A percentile compares a stretch with the other conserved stretches of the same genome.
Conservation (phyloP, 1,284 basidiomycete genomes). For the Ustilago curta region DNA sequence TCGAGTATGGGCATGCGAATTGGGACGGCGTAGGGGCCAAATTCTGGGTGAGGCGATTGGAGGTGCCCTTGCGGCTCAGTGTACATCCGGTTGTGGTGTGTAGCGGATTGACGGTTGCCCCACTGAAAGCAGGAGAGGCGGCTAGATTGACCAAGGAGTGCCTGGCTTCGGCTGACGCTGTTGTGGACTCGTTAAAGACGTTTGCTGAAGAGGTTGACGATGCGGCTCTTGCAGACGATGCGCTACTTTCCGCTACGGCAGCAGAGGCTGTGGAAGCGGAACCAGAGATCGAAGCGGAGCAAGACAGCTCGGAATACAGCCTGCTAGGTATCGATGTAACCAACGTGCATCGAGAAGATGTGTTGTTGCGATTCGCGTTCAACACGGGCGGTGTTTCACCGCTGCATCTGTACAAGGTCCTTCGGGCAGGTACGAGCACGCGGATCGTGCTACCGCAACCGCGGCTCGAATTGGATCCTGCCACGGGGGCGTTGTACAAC, state of each 20-base stretch:
- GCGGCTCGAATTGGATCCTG: constrained; percentile 72
- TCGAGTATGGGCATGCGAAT: constrained; percentile 81
- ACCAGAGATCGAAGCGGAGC: constrained; percentile 2
- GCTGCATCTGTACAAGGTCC: constrained; percentile 21
- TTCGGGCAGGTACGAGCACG: constrained; percentile 27
- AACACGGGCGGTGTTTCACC: constrained; percentile 64
- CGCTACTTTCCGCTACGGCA: neutral
- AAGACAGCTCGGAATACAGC: constrained; percentile 74
- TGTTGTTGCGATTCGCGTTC: constrained; percentile 83
- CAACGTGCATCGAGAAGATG: constrained; percentile 86
- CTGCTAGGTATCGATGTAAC: constrained; percentile 86
- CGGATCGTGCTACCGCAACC: constrained; percentile 68
- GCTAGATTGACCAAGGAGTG: constrained; percentile 60
- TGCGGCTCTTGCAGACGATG: constrained; percentile 64
- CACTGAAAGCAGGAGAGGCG: constrained; percentile 48
- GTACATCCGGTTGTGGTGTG: constrained; percentile 93
- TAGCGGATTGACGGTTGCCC: constrained; percentile 45
- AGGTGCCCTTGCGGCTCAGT: constrained; percentile 86
- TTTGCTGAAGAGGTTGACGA: constrained; percentile 1
- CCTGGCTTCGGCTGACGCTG: constrained; percentile 68
- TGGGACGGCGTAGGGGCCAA: constrained; percentile 68
- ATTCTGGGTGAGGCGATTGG: constrained; percentile 85
- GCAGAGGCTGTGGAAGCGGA: neutral
- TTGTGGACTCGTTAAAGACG: constrained; percentile 18
- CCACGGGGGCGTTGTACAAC: constrained; percentile 1